Evolutionary conservation across 2,329 filamentous ascomycete species (phyloP).

Genomic region (Aspergillus brunneoviolaceus): DNA sequence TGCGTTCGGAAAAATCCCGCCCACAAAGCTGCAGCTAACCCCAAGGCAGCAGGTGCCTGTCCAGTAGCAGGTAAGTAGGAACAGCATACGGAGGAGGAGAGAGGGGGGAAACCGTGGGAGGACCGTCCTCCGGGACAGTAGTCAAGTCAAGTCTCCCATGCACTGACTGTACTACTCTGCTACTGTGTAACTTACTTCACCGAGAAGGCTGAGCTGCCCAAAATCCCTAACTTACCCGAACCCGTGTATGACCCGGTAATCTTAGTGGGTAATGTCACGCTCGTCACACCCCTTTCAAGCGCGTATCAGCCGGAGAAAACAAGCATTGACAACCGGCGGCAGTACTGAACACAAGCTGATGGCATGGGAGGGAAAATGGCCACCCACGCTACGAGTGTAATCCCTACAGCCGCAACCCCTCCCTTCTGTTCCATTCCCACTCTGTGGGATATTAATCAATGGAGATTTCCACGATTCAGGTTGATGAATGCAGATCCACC

Average conservation of each 20-base stretch:
- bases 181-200: constrained; percentile 1
- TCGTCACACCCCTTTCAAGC: constrained; percentile 15
- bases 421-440: neutral
- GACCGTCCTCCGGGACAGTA: no score
- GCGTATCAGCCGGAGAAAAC: constrained; percentile 14
- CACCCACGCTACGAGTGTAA: constrained; percentile 1
- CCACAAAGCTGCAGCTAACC: no score
- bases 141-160: no score
- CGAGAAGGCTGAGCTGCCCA: constrained; percentile 3
- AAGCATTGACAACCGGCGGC: constrained; percentile 5
- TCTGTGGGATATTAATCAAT: constrained; percentile 6
- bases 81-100: no score
- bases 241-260: constrained; percentile 17
- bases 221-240: constrained; percentile 27
- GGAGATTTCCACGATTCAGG: constrained; percentile 1
- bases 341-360: neutral
- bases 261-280: neutral
- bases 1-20: no score
- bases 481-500: constrained; percentile 10
- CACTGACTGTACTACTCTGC: neutral
- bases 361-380: neutral
- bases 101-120: no score
- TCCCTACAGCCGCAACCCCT: constrained; percentile 10
- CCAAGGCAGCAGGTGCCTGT: no score
- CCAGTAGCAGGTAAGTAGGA: no score